These are phyloP conservation scores for Amanita rimosa DNA, from an alignment of 768 basidiomycete genomes.

Conservation along the genomic window DNA sequence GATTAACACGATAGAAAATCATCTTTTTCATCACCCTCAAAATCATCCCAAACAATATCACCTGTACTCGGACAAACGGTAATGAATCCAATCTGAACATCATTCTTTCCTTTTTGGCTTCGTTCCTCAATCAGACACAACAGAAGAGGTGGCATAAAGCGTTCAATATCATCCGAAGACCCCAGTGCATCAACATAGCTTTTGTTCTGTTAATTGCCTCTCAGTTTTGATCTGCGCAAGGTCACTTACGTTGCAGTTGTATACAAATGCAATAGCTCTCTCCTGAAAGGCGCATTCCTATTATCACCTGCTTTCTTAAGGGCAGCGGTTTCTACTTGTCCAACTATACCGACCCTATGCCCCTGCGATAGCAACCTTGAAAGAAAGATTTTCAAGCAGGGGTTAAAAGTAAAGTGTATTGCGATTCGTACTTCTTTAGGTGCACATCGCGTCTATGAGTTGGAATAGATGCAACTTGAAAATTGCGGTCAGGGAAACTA, in stretches of 20 bases:
- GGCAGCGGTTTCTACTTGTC: slow-evolving; percentile 81
- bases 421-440: slow-evolving; percentile 51
- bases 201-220: slow-evolving; percentile 5
- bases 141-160: slow-evolving; percentile 47
- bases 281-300: slow-evolving; percentile 59
- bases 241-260: slow-evolving; percentile 75
- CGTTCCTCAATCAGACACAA: slow-evolving; percentile 67
- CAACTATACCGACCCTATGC: slow-evolving; percentile 73
- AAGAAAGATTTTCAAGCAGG: not conserved
- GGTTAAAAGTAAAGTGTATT: not conserved
- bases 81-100: slow-evolving; percentile 58
- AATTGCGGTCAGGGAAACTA: slow-evolving; percentile 60
- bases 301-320: slow-evolving; percentile 78
- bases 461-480: slow-evolving; percentile 68
- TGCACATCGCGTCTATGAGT: slow-evolving; percentile 56
- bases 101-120: slow-evolving; percentile 15
- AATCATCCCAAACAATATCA: slow-evolving; percentile 90
- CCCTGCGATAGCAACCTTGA: slow-evolving; percentile 61
- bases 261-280: slow-evolving; percentile 68
- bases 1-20: not conserved
- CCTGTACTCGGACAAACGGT: slow-evolving; percentile 81
- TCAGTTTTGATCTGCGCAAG: not conserved
- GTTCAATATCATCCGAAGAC: slow-evolving; percentile 51
- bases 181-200: slow-evolving; percentile 81
- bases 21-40: slow-evolving; percentile 42